These are phyloP conservation scores for Scenedesmus sp. DNA, from an alignment of 163 green algal species.

Conservation along the genomic window DNA sequence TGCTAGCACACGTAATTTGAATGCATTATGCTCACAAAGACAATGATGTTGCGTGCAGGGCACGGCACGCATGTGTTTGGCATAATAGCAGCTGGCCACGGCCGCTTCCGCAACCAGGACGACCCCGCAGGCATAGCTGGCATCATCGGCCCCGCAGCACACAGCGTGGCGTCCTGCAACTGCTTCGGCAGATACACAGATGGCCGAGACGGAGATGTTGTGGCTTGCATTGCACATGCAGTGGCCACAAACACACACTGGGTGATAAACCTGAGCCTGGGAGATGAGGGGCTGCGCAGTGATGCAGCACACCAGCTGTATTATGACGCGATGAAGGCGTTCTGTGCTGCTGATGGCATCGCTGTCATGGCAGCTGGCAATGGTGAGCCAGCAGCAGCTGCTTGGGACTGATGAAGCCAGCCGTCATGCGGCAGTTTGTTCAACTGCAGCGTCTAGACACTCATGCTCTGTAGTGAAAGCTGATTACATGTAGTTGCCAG, in stretches of 20 bases:
- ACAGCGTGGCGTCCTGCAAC: background rate
- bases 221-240: background rate
- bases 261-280: constrained; percentile 7
- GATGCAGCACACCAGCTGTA: background rate
- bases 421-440: too few relatives aligned
- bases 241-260: background rate
- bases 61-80: constrained; percentile 26
- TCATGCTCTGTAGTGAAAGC: too few relatives aligned
- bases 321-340: background rate
- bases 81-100: background rate
- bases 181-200: background rate
- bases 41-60: background rate
- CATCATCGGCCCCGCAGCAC: background rate
- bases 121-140: background rate
- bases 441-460: too few relatives aligned
- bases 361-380: constrained; percentile 5
- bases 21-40: too few relatives aligned
- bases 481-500: too few relatives aligned
- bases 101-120: background rate
- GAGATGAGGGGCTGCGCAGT: background rate
- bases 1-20: too few relatives aligned
- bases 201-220: background rate
- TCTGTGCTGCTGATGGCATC: constrained; percentile 3
- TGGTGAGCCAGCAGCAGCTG: background rate
- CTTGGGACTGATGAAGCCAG: background rate